Evolutionary conservation across 208 protist species (phyloP).

Genomic region (Trypanosoma grayi): DNA sequence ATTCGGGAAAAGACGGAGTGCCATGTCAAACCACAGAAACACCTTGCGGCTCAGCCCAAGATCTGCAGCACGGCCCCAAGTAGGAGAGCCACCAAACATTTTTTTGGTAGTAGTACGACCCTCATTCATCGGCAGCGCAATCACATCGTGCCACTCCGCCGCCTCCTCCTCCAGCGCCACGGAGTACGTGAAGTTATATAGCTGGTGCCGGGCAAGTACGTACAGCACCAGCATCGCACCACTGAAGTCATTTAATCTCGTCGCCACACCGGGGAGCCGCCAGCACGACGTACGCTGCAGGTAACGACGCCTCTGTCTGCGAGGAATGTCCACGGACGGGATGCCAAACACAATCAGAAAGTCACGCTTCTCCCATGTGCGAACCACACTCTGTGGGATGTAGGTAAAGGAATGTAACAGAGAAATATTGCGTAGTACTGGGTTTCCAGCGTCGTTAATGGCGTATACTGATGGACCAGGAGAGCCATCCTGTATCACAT

Average conservation of each 20-base stretch:
- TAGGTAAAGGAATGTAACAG: not conserved
- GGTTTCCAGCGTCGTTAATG: too few relatives aligned
- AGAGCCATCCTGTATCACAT: too few relatives aligned
- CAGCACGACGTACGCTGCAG: constrained; percentile 45
- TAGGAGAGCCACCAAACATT: not conserved
- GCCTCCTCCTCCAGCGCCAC: constrained; percentile 32
- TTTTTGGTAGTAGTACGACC: constrained; percentile 11
- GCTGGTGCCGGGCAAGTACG: not conserved
- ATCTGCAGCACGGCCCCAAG: constrained; percentile 2
- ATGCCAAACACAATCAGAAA: constrained; percentile 44
- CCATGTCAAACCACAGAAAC: constrained; percentile 32
- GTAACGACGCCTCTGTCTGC: constrained; percentile 20
- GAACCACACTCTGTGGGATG: constrained; percentile 3
- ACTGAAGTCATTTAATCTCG: constrained; percentile 23
- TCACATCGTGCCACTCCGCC: constrained; percentile 29
- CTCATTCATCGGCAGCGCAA: constrained; percentile 38
- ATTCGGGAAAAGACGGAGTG: constrained; percentile 29
- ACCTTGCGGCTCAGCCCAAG: constrained; percentile 31
- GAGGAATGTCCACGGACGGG: constrained; percentile 32
- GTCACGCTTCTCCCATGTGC: not conserved
- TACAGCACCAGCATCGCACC: constrained; percentile 31
- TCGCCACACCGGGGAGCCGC: constrained; percentile 35
- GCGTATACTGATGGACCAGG: too few relatives aligned
- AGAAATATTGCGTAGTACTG: not conserved
- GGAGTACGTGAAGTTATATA: constrained; percentile 19